These are phyloP conservation scores for Pestalotiopsis sp. DNA, from an alignment of 2,329 filamentous ascomycete genomes.

Conservation along the genomic window DNA sequence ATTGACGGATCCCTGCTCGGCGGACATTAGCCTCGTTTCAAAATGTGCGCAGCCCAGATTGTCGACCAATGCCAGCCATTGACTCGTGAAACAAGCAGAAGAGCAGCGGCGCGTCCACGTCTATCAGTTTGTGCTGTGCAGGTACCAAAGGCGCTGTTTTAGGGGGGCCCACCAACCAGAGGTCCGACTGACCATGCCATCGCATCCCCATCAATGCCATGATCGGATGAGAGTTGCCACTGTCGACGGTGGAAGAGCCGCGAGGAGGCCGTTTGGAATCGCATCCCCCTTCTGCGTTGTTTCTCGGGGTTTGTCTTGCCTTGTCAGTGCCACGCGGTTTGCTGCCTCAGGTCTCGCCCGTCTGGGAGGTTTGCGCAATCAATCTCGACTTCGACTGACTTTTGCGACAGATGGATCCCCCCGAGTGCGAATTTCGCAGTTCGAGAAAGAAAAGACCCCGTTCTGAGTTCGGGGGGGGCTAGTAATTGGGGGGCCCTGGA, in stretches of 20 bases:
- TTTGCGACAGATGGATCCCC: background rate
- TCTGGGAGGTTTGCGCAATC: background rate
- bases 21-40: constrained; percentile 8
- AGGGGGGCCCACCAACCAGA: background rate
- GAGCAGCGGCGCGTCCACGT: background rate
- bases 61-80: background rate
- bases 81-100: background rate
- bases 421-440: background rate
- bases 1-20: constrained; percentile 3
- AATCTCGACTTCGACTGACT: background rate
- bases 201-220: background rate
- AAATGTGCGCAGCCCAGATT: background rate
- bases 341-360: background rate
- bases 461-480: background rate
- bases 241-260: no score
- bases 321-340: background rate
- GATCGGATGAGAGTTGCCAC: background rate
- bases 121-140: constrained; percentile 2
- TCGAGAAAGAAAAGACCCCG: background rate
- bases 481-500: background rate
- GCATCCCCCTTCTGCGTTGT: no score
- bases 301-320: no score
- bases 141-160: background rate
- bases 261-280: no score
- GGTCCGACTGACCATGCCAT: background rate